phyloP scores from a whole-genome alignment of 805 yeast species.

The Lipomyces chichibuensis region DNA sequence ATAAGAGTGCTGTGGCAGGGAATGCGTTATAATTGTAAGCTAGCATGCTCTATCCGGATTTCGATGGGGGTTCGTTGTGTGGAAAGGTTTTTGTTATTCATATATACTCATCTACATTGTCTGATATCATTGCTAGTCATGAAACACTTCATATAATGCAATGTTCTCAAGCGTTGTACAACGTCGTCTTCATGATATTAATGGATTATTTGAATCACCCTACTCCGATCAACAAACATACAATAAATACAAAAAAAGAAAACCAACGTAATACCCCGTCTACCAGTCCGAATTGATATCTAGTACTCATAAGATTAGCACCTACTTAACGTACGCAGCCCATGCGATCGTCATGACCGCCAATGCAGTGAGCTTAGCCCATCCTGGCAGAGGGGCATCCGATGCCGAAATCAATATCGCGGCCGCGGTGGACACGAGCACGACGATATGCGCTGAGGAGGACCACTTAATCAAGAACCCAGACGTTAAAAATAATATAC shows the following conservation, averaged over 20 bases:
- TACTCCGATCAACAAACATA: background rate
- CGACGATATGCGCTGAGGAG: slow-evolving; percentile 33
- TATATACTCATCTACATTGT: background rate
- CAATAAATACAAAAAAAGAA: background rate
- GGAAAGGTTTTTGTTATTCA: background rate
- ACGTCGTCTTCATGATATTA: background rate
- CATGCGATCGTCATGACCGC: slow-evolving; percentile 19
- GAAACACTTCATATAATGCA: too few species aligned
- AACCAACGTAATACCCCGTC: background rate
- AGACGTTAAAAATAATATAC: slow-evolving; percentile 21
- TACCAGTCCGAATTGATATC: background rate
- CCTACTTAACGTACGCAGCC: slow-evolving; percentile 28
- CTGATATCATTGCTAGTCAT: background rate
- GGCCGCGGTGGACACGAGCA: slow-evolving; percentile 32
- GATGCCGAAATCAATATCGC: slow-evolving; percentile 15
- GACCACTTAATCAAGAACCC: slow-evolving; percentile 32
- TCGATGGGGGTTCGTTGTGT: background rate
- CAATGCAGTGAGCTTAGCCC: slow-evolving; percentile 10
- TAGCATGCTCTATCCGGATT: background rate
- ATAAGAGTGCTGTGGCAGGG: background rate
- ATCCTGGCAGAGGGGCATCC: slow-evolving; percentile 8
- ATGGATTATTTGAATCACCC: background rate
- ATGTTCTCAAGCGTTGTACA: too few species aligned
- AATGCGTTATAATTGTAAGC: background rate
- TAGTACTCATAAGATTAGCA: background rate